Base-by-base conservation (phyloP, 1,284 basidiomycete genomes). In the Sanguinoderma infundibulare region DNA sequence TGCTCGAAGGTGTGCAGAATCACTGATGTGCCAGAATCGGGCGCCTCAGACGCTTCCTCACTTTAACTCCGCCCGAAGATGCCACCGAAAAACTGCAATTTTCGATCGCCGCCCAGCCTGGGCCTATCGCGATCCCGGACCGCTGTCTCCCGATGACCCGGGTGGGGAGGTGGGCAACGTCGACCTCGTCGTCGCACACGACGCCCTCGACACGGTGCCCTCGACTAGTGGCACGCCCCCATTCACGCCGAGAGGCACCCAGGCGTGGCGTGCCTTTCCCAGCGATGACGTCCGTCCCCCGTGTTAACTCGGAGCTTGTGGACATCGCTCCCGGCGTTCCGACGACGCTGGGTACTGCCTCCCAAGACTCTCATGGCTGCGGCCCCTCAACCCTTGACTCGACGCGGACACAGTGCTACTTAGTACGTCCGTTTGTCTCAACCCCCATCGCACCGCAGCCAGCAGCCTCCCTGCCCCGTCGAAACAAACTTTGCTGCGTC, bases 1-100 rank as follows among this genome's bases (percentile, higher is more conserved):
- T 39, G 40, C 42, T 40, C 20, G 39, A 36, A 49, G 36, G 50
- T n/a, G 35, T 60, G 52, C 62, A 57, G 62, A 56, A 64, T 61
- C 61, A 62, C 44, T 58, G 61, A 66, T 66, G 61, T 63, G 64
- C 57, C 59, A 56, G 47, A 53, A 32, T 46, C 42, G 44, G 55
- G 35, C 26, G 36, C 36, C 35, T 35, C 42, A 50, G 52, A 34
- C 26, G 44, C 24, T 22, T 24, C 10, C 17, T 2, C 5, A 7
- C 32, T 28, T 12, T 2, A 38, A 26, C 57, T 53, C 59, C 59
- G 59, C 53, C 42, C 30, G 10, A 51, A 49, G 20, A n/a, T 30
- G 44, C 32, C 28, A 30, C 20, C n/a, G 9, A 38, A n/a, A 7
- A 32, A 12, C 39, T 34, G 39, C 20, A 40, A 35, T 44, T 54